Evolutionary conservation across 2,329 filamentous ascomycete species (phyloP), one percentile per base, ranked within the genome.

Genomic region (Anthostomella pinea): DNA sequence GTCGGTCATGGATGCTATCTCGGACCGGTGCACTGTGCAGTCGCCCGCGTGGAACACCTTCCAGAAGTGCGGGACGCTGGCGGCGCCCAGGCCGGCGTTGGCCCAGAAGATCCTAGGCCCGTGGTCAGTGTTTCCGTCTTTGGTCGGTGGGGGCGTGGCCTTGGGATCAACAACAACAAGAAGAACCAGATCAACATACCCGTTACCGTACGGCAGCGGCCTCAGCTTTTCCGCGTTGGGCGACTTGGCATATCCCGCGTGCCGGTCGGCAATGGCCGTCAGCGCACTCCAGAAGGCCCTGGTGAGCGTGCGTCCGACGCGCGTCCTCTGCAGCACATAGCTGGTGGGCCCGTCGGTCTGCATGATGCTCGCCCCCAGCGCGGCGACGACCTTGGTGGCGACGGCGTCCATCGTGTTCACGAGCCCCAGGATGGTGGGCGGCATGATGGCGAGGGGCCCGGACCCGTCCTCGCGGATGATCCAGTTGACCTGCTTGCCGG

Each of bases 11-110:
- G 48, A 48, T 6, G 43, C 40, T 21, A 57, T 46, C 22, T 53
- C 50, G 3, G 33, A 41, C 14, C 46, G 18, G 25, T 51, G 44
- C 2, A 62, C 41, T 3, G 51, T 59, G 26, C 49, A 40, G 38
- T 59, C 47, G 8, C 54, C 57, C 1, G 18, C 25, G 33, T 63
- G 60, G 28, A 65, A 45, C 1, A 45, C 43, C 7, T 53, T 43
- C 61, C 59, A 63, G 39, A 59, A 64, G 17, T 59, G 42, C 1
- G 59, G 58, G 1, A 58, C 46, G 25, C 46, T 61, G n/a, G 52
- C 55, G 8, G 48, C 30, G 2, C 61, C 62, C 1, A 65, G 42
- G 8, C 58, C 58, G 9, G 48, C 39, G 25, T 52, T 54, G 6
- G 46, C 57, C 60, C 61, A 65, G 41, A 60, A 63, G 7, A 63